Evolutionary conservation across 1,284 basidiomycete genomes (phyloP).

Genomic region (Coriolopsis trogii): DNA sequence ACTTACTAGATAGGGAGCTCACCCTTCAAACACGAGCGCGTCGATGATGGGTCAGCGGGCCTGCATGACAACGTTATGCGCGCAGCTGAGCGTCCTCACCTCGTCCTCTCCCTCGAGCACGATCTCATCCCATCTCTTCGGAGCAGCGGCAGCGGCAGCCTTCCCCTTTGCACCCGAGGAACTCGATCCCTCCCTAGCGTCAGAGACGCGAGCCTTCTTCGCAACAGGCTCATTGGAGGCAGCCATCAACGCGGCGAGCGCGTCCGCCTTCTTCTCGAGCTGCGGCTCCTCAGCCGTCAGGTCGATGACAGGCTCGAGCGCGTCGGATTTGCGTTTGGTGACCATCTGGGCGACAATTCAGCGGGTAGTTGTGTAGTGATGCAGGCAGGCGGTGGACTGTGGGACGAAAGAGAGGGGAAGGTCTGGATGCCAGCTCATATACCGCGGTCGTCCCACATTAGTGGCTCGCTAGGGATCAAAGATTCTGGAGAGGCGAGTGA

Average conservation of each 20-base stretch:
- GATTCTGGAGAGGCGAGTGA: not conserved
- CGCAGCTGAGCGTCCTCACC: conserved; percentile 13
- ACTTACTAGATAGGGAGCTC: conserved; percentile 36
- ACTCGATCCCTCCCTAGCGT: conserved; percentile 23
- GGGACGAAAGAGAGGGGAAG: not conserved
- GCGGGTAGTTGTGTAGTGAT: not conserved
- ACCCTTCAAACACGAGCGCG: conserved; percentile 24
- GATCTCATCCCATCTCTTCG: conserved; percentile 34
- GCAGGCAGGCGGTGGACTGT: not conserved
- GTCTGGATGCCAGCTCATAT: not conserved
- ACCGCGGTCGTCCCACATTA: too few species aligned
- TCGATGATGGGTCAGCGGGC: too few species aligned
- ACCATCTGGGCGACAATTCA: conserved; percentile 26
- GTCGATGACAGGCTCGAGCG: conserved; percentile 19
- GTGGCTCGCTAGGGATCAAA: not conserved
- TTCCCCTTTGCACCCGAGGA: conserved; percentile 29
- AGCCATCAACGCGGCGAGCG: not conserved
- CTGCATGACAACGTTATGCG: too few species aligned
- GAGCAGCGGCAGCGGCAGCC: conserved; percentile 13
- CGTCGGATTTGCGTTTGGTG: conserved; percentile 35
- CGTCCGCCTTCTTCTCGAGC: conserved; percentile 6
- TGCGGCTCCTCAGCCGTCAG: conserved; percentile 4
- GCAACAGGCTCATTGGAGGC: conserved; percentile 10
- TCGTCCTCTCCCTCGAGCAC: conserved; percentile 37
- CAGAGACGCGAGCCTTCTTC: conserved; percentile 66